Conservation (phyloP, 2,329 filamentous ascomycete species). For the Monascus ruber region DNA sequence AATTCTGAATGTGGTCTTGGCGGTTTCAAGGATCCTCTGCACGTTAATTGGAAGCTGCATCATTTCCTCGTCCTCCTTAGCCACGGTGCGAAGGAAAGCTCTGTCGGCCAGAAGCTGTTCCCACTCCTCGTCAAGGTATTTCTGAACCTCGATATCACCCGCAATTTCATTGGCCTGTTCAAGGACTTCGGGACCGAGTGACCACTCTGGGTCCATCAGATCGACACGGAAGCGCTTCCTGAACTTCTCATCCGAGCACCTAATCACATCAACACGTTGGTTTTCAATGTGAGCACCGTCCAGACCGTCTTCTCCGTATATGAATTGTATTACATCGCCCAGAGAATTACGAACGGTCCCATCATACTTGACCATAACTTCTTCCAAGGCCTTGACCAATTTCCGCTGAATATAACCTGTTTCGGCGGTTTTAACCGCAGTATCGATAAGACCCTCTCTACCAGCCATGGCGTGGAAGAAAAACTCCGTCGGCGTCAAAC, state of each 20-base stretch:
- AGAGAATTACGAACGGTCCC: constrained; percentile 94
- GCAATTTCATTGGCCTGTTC: constrained; percentile 79
- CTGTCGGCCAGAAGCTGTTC: constrained; percentile 68
- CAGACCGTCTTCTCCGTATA: constrained; percentile 94
- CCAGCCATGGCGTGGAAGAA: constrained; percentile 99
- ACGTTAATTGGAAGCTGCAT: constrained; percentile 92
- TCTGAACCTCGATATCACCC: constrained; percentile 78
- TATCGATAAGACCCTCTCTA: constrained; percentile 99
- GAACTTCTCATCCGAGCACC: constrained; percentile 65
- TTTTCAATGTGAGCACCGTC: constrained; percentile 91
- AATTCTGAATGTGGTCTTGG: constrained; percentile 82
- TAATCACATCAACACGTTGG: constrained; percentile 78
- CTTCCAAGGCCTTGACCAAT: constrained; percentile 94
- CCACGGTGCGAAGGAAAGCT: constrained; percentile 59
- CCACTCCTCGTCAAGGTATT: constrained; percentile 78
- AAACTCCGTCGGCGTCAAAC: constrained; percentile 89
- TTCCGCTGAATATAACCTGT: constrained; percentile 98
- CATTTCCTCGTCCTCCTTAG: constrained; percentile 66
- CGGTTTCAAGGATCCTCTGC: constrained; percentile 77
- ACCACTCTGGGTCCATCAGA: constrained; percentile 59
- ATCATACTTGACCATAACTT: constrained; percentile 95
- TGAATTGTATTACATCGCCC: constrained; percentile 91
- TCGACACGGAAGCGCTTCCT: constrained; percentile 75
- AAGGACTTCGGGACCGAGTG: constrained; percentile 57
- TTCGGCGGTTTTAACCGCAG: constrained; percentile 97